Evolutionary conservation across 345 rosid genomes (phyloP).

Genomic region (Turritis glabra): DNA sequence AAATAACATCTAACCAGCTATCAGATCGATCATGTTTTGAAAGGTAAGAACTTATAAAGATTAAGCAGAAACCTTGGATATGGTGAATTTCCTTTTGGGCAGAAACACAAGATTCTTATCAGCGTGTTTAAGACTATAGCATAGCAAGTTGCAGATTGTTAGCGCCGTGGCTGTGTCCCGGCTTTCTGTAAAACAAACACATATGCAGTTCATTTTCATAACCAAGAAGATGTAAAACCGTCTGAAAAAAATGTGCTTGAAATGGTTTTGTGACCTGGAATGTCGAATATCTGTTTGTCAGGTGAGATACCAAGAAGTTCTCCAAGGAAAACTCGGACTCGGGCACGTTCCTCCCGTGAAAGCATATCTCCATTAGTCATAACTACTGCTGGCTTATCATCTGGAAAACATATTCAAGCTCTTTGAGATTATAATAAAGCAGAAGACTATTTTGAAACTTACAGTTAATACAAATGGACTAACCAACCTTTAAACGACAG

Average conservation of each 20-base stretch:
- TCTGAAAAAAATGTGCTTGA: not conserved
- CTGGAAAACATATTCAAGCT: conserved; percentile 41
- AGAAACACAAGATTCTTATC: conserved; percentile 55
- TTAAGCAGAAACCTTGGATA: conserved; percentile 45
- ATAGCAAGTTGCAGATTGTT: conserved; percentile 59
- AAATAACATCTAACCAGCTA: not conserved
- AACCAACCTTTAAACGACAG: conserved; percentile 70
- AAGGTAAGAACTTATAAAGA: conserved; percentile 1
- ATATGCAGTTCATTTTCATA: conserved; percentile 6
- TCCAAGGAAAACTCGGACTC: conserved; percentile 56
- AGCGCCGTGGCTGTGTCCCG: conserved; percentile 52
- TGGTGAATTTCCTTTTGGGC: conserved; percentile 40
- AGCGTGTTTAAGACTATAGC: conserved; percentile 74
- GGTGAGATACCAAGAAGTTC: conserved; percentile 75
- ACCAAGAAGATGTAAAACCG: not conserved
- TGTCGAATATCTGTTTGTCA: conserved; percentile 69
- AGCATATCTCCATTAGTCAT: conserved; percentile 86
- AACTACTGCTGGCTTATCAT: conserved; percentile 83
- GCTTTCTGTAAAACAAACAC: conserved; percentile 52
- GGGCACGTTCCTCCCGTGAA: conserved; percentile 55
- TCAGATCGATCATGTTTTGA: conserved; percentile 12
- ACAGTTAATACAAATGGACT: not conserved
- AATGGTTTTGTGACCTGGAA: conserved; percentile 55
- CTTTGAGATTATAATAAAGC: not conserved
- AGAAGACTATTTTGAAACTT: not conserved